A percentile compares a stretch with the other conserved stretches of the same genome.
Evolutionary conservation across 129 eudicot genomes (phyloP).

Genomic region (Saposhnikovia divaricata): DNA sequence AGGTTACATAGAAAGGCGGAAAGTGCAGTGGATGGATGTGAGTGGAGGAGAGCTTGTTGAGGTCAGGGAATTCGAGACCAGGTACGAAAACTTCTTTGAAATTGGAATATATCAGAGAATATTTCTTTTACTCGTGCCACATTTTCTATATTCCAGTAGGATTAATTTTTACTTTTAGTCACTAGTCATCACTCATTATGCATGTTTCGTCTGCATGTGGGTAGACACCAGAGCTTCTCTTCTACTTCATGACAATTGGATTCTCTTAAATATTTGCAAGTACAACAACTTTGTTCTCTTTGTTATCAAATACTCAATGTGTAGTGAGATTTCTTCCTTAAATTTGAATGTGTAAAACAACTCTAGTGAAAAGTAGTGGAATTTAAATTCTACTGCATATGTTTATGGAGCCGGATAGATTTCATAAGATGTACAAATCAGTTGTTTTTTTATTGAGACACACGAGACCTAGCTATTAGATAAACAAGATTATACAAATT

Average conservation of each 20-base stretch:
- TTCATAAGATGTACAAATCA: neutral
- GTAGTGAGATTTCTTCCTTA: neutral
- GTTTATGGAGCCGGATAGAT: neutral
- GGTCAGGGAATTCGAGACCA: slow-evolving; percentile 82
- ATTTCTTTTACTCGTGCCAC: neutral
- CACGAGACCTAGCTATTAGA: too few relatives aligned
- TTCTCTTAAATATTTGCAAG: neutral
- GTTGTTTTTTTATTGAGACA: too few relatives aligned
- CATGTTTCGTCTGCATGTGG: neutral
- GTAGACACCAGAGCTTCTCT: neutral
- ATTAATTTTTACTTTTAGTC: neutral
- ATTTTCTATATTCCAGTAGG: neutral
- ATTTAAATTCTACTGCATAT: neutral
- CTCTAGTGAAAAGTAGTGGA: neutral
- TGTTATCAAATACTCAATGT: neutral
- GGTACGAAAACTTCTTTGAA: slow-evolving; percentile 37
- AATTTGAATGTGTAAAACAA: neutral
- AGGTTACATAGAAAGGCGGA: slow-evolving; percentile 39
- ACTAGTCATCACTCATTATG: neutral
- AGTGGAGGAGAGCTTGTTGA: slow-evolving; percentile 80
- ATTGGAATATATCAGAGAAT: neutral
- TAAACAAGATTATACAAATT: too few relatives aligned
- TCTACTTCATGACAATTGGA: neutral
- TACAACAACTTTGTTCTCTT: neutral
- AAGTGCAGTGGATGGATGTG: slow-evolving; percentile 80